Evolutionary conservation across 306 rosid genomes (phyloP).

Genomic region (Malus sylvestris): DNA sequence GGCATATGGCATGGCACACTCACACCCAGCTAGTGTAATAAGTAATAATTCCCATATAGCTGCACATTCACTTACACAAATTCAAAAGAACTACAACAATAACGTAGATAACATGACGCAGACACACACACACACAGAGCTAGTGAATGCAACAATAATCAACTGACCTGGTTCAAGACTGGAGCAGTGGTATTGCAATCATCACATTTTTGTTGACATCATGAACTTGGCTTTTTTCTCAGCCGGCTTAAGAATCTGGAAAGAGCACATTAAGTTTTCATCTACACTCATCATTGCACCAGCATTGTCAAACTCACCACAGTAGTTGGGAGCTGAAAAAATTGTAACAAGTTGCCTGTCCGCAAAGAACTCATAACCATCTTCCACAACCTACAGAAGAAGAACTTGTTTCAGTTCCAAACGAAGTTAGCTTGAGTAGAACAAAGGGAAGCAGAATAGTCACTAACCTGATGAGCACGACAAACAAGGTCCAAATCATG

Average conservation of each 20-base stretch:
- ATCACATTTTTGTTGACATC: conserved; percentile 54
- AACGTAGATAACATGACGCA: not conserved
- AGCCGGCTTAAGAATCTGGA: conserved; percentile 89
- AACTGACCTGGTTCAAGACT: conserved; percentile 42
- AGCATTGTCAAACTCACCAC: conserved; percentile 93
- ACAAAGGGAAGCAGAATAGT: not conserved
- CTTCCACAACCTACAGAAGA: conserved; percentile 73
- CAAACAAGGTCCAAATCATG: conserved; percentile 92
- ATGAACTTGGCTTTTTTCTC: conserved; percentile 57
- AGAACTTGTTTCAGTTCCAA: conserved; percentile 20
- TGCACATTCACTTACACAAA: not conserved
- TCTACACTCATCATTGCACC: conserved; percentile 96
- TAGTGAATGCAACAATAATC: conserved; percentile 13
- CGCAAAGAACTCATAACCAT: conserved; percentile 89
- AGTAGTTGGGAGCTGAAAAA: conserved; percentile 85
- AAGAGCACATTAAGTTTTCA: conserved; percentile 83
- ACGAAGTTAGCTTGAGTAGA: conserved; percentile 3
- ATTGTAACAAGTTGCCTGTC: conserved; percentile 83
- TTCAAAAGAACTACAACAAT: not conserved
- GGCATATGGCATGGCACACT: not conserved
- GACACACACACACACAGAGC: not conserved
- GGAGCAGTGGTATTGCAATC: conserved; percentile 18
- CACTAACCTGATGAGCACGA: conserved; percentile 85
- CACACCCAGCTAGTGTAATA: not conserved
- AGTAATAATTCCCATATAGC: not conserved